Evolutionary conservation across 768 basidiomycete species (phyloP), one percentile per base, ranked within the genome.

Genomic region (Lentinula sp.): DNA sequence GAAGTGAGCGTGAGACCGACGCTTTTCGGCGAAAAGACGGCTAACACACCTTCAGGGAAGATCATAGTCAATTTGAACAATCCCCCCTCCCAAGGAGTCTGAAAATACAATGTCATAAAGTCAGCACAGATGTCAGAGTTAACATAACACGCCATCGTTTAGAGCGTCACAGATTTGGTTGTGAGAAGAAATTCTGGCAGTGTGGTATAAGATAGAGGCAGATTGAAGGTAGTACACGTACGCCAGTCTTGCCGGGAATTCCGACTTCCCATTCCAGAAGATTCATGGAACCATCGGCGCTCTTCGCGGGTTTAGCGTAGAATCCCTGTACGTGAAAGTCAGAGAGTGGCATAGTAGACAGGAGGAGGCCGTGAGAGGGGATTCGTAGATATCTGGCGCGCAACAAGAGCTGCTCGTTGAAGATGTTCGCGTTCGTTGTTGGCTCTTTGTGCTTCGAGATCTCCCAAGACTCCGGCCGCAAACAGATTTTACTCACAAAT

Each of bases 51-150:
- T 81, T 99, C 97, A 4, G 97, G 97, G 75, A 99, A 99, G 28
- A 78, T 88, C 94, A 98, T 96, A 31, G 81, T 75, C 55, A 99
- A 81, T 73, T 96, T 97, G 78, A 86, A 99, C 39, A 97, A 74
- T n/a, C 97, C 97, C 42, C 88, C 89, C 68, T 96, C 97, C 97
- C 97, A 99, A 64, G 93, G 76, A 2, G 97, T 98, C 97, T 99
- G 70, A 45, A 35, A 62, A 59, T 45, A 23, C 16, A 39, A 15
- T 11, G 23, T 16, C 18, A 35, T 39, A 31, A 57, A 23, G 57
- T 49, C 39, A 60, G 63, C 67, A 45, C 65, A 62, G 37, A 49
- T 48, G 50, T 63, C 63, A 46, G 39, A 51, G 13, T 62, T 62
- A 64, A 57, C 57, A 39, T 42, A 59, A 61, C 53, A 60, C 65